phyloP scores from a whole-genome alignment of 805 yeast genomes.

The Wickerhamomyces queroliae region DNA sequence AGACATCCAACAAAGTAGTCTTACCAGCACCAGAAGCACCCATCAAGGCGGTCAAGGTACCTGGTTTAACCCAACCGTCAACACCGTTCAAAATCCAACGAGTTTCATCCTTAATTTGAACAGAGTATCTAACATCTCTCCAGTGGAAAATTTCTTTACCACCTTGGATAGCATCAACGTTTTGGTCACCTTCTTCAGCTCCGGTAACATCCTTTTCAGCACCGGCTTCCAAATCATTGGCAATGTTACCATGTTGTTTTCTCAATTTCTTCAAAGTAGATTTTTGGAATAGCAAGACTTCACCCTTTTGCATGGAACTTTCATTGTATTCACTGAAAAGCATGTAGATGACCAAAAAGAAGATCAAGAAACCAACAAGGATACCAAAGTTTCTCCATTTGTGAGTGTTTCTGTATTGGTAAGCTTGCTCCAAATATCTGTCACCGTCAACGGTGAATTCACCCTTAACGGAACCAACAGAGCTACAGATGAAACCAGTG shows the following conservation, averaged over 20 bases:
- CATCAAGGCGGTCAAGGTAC: slow-evolving; percentile 77
- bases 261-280: slow-evolving; percentile 32
- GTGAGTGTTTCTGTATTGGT: slow-evolving; percentile 37
- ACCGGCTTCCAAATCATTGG: slow-evolving; percentile 19
- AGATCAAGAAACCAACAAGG: slow-evolving; percentile 40
- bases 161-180: slow-evolving; percentile 25
- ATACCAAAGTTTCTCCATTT: slow-evolving; percentile 66
- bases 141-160: slow-evolving; percentile 60
- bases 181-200: slow-evolving; percentile 24
- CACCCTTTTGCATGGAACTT: too few species aligned
- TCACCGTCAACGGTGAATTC: slow-evolving; percentile 40
- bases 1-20: slow-evolving; percentile 67
- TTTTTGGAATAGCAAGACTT: slow-evolving; percentile 47
- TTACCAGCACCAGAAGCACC: slow-evolving; percentile 89
- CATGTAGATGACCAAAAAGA: slow-evolving; percentile 47
- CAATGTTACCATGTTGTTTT: slow-evolving; percentile 22
- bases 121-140: slow-evolving; percentile 63
- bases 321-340: slow-evolving; percentile 49
- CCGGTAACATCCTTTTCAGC: background rate
- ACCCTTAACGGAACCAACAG: slow-evolving; percentile 57
- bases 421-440: slow-evolving; percentile 34
- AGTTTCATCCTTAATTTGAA: slow-evolving; percentile 54
- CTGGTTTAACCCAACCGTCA: slow-evolving; percentile 75
- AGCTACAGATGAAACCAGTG: slow-evolving; percentile 45
- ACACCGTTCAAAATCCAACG: slow-evolving; percentile 51